Evolutionary conservation across 495 filamentous ascomycete species (phyloP).

Genomic region (Amorphotheca resinae): DNA sequence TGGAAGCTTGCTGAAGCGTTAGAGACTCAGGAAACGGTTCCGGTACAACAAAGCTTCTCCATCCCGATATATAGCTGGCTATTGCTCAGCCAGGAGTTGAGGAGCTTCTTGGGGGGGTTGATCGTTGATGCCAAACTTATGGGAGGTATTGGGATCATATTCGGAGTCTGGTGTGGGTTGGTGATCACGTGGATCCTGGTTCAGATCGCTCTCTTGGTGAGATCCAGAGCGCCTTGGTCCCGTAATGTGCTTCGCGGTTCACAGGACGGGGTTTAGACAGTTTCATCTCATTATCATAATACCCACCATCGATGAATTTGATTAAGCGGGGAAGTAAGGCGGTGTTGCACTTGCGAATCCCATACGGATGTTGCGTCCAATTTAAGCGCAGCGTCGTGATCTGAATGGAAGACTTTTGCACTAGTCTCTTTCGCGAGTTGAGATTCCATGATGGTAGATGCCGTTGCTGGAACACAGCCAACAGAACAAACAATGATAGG

Average conservation of each 20-base stretch:
- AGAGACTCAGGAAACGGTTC: constrained; percentile 9
- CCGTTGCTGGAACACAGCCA: too few species aligned
- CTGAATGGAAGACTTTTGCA: too few species aligned
- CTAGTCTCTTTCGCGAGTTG: too few species aligned
- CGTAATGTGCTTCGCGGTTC: neutral
- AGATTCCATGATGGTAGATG: too few species aligned
- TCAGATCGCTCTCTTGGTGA: constrained; percentile 7
- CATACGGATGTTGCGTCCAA: too few species aligned
- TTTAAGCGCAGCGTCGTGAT: too few species aligned
- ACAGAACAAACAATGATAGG: too few species aligned
- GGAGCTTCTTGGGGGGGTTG: constrained; percentile 1
- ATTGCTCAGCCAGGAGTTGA: constrained; percentile 9
- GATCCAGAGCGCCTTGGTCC: constrained; percentile 8
- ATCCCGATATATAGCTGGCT: constrained; percentile 19
- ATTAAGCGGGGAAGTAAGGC: too few species aligned
- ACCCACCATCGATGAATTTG: too few species aligned
- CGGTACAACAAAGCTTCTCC: constrained; percentile 4
- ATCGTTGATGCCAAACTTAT: constrained; percentile 21
- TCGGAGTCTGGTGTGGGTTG: constrained; percentile 27
- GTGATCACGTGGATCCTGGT: constrained; percentile 20
- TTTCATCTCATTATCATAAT: neutral
- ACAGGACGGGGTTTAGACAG: neutral
- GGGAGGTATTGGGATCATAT: constrained; percentile 26
- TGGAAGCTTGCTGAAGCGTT: constrained; percentile 42
- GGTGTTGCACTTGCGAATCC: too few species aligned